These are phyloP conservation scores for Myxozyma monticola DNA, from an alignment of 805 yeast genomes.

Conservation along the genomic window DNA sequence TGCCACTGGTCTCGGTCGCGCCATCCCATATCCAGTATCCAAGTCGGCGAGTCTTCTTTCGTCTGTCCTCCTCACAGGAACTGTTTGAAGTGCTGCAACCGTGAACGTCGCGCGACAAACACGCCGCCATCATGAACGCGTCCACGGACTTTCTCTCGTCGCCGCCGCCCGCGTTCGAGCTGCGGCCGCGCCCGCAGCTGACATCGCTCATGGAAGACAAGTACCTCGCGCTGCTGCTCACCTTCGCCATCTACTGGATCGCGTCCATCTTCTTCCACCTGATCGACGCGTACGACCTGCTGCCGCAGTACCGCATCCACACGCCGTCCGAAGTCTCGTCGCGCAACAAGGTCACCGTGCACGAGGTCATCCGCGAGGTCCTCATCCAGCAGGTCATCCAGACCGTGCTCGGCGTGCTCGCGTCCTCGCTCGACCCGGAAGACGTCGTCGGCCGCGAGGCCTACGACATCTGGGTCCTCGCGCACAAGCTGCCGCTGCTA, in stretches of 20 bases:
- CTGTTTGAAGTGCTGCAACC: too few relatives aligned
- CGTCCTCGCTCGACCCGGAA: constrained; percentile 56
- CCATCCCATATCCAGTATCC: too few relatives aligned
- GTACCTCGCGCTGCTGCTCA: constrained; percentile 66
- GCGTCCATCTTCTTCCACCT: constrained; percentile 72
- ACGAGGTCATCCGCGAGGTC: constrained; percentile 78
- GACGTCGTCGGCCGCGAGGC: constrained; percentile 25
- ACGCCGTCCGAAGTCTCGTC: constrained; percentile 80
- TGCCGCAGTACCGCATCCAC: constrained; percentile 85
- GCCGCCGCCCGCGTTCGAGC: constrained; percentile 28
- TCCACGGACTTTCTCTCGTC: constrained; percentile 20
- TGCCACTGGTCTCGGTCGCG: too few relatives aligned
- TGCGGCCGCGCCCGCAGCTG: constrained; percentile 39
- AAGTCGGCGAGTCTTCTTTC: too few relatives aligned
- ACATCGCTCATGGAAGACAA: constrained; percentile 70
- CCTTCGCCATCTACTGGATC: constrained; percentile 82
- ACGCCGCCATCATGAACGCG: too few relatives aligned
- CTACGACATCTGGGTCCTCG: constrained; percentile 44
- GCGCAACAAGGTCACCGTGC: constrained; percentile 71
- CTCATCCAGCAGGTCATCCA: constrained; percentile 82
- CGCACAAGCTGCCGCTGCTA: constrained; percentile 43
- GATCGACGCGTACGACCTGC: constrained; percentile 70
- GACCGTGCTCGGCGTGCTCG: constrained; percentile 61
- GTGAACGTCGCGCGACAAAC: too few relatives aligned
- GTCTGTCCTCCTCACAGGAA: too few relatives aligned